These are phyloP conservation scores for Gaertneriomyces sp. DNA, from an alignment of 192 early-diverging fungal genomes.

Conservation along the genomic window DNA sequence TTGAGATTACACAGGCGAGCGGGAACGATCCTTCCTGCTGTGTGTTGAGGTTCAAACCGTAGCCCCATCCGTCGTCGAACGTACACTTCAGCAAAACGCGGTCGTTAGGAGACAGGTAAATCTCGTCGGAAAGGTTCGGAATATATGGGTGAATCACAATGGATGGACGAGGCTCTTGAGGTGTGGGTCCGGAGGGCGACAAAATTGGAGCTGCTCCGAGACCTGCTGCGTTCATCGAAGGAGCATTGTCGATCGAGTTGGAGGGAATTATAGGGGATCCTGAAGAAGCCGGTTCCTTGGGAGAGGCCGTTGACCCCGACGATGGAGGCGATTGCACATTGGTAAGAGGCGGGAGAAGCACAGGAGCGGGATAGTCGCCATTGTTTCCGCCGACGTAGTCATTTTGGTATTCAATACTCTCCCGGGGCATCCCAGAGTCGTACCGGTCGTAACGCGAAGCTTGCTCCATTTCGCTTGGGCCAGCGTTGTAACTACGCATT, in stretches of 20 bases:
- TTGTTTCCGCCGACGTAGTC: neutral
- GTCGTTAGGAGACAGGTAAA: conserved; percentile 44
- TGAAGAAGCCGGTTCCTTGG: neutral
- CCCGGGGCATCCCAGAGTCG: neutral
- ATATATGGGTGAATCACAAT: conserved; percentile 42
- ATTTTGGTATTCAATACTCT: neutral
- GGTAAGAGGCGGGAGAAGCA: neutral
- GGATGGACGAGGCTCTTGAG: conserved; percentile 40
- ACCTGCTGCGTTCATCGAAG: neutral
- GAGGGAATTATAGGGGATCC: neutral
- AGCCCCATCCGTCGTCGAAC: conserved; percentile 55
- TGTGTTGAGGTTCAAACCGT: conserved; percentile 50
- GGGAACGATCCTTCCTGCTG: conserved; percentile 52
- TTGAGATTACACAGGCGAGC: conserved; percentile 37
- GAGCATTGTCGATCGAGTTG: neutral
- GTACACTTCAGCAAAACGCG: conserved; percentile 38
- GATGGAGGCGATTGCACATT: neutral
- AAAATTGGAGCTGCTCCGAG: conserved; percentile 11
- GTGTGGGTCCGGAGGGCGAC: conserved; percentile 20
- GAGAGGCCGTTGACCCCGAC: neutral
- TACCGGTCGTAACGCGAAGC: neutral
- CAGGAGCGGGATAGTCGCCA: neutral
- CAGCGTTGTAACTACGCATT: neutral
- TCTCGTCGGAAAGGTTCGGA: conserved; percentile 45
- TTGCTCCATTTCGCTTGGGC: neutral